Evolutionary conservation across 2,329 filamentous ascomycete genomes (phyloP).

Genomic region (Amauroascus verrucosus): DNA sequence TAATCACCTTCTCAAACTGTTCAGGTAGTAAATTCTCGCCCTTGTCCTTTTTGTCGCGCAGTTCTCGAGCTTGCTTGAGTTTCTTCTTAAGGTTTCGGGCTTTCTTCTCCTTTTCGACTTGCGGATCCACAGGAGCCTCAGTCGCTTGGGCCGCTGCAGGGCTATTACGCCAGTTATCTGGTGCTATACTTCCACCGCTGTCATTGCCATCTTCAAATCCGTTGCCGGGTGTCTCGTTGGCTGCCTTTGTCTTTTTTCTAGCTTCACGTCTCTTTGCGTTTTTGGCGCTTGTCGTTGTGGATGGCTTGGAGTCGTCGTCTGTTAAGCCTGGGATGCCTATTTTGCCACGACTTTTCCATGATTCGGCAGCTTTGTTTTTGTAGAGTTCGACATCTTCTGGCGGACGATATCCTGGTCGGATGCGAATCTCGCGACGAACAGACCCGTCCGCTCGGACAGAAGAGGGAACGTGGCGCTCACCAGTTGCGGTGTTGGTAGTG

Average conservation of each 20-base stretch:
- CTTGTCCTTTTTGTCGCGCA: conserved; percentile 81
- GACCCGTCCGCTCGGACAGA: conserved; percentile 80
- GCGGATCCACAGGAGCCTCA: conserved; percentile 45
- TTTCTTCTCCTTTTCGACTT: conserved; percentile 82
- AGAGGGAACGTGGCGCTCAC: conserved; percentile 79
- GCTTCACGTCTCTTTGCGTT: conserved; percentile 72
- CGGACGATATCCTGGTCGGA: conserved; percentile 84
- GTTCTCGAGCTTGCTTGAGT: conserved; percentile 79
- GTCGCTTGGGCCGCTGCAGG: conserved; percentile 16
- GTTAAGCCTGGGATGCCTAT: conserved; percentile 62
- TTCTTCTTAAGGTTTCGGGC: conserved; percentile 89
- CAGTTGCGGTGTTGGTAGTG: conserved; percentile 62
- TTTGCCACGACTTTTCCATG: conserved; percentile 64
- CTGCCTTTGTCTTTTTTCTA: conserved; percentile 49
- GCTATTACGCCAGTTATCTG: conserved; percentile 26
- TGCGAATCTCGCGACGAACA: conserved; percentile 86
- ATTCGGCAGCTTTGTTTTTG: conserved; percentile 81
- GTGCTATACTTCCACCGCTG: conserved; percentile 5
- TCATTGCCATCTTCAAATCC: background rate
- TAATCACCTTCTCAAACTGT: conserved; percentile 95
- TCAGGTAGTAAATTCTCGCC: conserved; percentile 78
- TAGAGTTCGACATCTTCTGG: conserved; percentile 95
- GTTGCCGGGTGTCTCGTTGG: conserved; percentile 21
- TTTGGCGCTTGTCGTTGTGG: conserved; percentile 55
- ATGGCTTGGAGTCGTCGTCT: conserved; percentile 41